A percentile compares a stretch with the other conserved stretches of the same genome.
Conservation (phyloP, 805 yeast species). For the Suhomyces sp. region DNA sequence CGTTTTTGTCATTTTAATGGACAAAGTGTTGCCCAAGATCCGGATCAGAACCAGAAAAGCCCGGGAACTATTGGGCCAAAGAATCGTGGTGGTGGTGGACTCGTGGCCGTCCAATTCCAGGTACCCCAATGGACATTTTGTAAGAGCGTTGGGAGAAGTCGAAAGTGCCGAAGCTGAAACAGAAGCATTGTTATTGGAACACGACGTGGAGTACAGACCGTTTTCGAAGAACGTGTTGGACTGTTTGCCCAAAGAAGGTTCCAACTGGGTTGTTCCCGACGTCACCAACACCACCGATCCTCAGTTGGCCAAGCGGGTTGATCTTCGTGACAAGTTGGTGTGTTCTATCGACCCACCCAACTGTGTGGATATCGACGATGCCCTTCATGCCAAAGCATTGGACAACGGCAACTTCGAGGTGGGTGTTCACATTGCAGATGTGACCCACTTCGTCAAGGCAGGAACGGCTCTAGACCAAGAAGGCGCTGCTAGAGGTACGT, state of each 20-base stretch:
- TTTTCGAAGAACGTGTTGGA: slow-evolving; percentile 88
- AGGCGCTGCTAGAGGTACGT: slow-evolving; percentile 96
- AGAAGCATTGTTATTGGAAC: slow-evolving; percentile 88
- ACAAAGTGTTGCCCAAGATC: slow-evolving; percentile 79
- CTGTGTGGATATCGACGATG: slow-evolving; percentile 98
- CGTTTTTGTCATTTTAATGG: slow-evolving; percentile 87
- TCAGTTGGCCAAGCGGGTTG: slow-evolving; percentile 63
- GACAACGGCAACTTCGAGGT: slow-evolving; percentile 96
- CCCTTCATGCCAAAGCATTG: slow-evolving; percentile 78
- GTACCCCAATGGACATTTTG: slow-evolving; percentile 93
- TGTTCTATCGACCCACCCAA: slow-evolving; percentile 98
- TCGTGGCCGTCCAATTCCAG: slow-evolving; percentile 85
- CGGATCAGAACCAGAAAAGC: slow-evolving; percentile 87
- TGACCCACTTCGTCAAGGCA: slow-evolving; percentile 93
- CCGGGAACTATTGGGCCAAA: slow-evolving; percentile 74
- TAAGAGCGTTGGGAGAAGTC: slow-evolving; percentile 81
- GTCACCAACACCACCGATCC: slow-evolving; percentile 51
- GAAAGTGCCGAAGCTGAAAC: slow-evolving; percentile 95
- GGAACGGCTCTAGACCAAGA: slow-evolving; percentile 89
- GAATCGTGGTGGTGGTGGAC: slow-evolving; percentile 90
- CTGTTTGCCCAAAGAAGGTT: slow-evolving; percentile 92
- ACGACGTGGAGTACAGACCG: slow-evolving; percentile 95
- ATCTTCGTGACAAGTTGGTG: slow-evolving; percentile 81
- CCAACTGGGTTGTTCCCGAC: slow-evolving; percentile 86
- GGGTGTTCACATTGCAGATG: slow-evolving; percentile 99